These are phyloP conservation scores for Brettanomyces nanus DNA, from an alignment of 805 yeast species.

Conservation along the genomic window DNA sequence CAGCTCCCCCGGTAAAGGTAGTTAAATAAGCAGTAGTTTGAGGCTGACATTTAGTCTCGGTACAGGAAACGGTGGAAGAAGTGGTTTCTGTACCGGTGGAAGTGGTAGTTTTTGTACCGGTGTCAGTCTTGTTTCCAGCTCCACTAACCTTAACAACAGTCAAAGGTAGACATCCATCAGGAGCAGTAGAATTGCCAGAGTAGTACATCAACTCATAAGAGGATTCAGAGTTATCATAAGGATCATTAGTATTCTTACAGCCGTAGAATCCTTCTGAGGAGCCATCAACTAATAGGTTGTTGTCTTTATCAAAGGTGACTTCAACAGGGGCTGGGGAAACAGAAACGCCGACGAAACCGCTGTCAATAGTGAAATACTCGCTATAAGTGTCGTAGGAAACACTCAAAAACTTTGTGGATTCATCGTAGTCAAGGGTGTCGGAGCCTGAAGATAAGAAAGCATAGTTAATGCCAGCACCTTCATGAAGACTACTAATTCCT, in stretches of 20 bases:
- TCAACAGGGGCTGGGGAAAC: slow-evolving; percentile 3
- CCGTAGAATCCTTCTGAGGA: slow-evolving; percentile 29
- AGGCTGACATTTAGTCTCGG: not conserved
- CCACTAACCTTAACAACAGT: not conserved
- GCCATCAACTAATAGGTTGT: slow-evolving; percentile 20
- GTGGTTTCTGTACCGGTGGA: not conserved
- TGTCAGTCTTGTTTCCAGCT: not conserved
- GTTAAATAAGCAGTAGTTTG: not conserved
- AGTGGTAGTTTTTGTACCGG: not conserved
- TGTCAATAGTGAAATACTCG: not conserved
- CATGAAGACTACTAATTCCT: slow-evolving; percentile 29
- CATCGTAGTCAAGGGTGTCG: slow-evolving; percentile 11
- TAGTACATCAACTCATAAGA: slow-evolving; percentile 11
- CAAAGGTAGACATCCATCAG: not conserved
- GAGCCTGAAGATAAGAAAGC: slow-evolving; percentile 24
- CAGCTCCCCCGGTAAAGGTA: slow-evolving; percentile 1
- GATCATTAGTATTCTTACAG: slow-evolving; percentile 33
- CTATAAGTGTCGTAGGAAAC: not conserved
- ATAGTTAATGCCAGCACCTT: slow-evolving; percentile 43
- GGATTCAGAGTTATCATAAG: slow-evolving; percentile 28
- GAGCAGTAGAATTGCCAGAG: not conserved
- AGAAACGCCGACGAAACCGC: not conserved
- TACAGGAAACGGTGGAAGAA: not conserved
- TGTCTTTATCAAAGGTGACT: not conserved
- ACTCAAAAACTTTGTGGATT: slow-evolving; percentile 1